Evolutionary conservation across 176 grass and related monocot genomes (phyloP).

Genomic region (Triticum turgidum): DNA sequence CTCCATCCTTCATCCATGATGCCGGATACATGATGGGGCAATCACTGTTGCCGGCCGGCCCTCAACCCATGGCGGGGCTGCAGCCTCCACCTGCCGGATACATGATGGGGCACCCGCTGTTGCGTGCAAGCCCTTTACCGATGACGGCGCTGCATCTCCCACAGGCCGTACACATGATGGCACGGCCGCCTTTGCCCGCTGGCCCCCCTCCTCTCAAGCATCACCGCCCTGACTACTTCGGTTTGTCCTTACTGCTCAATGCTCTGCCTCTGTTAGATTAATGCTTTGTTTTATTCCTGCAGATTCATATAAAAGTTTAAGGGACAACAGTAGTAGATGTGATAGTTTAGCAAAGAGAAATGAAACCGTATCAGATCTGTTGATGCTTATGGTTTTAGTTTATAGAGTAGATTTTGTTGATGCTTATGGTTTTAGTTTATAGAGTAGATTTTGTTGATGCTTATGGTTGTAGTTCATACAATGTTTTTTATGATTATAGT

Average conservation of each 20-base stretch:
- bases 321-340: not conserved
- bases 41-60: too few relatives aligned
- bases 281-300: not conserved
- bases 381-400: not conserved
- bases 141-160: not conserved
- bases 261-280: not conserved
- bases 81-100: not conserved
- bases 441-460: not conserved
- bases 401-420: not conserved
- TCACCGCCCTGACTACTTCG: conserved; percentile 39
- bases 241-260: conserved; percentile 30
- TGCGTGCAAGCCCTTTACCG: too few relatives aligned
- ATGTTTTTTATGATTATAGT: not conserved
- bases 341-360: not conserved
- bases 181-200: conserved; percentile 1
- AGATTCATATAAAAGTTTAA: not conserved
- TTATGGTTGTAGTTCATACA: not conserved
- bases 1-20: not conserved
- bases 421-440: not conserved
- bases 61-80: not conserved
- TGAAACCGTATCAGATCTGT: not conserved
- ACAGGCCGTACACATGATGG: not conserved
- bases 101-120: not conserved
- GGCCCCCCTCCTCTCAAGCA: conserved; percentile 43
- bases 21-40: too few relatives aligned